Conservation (phyloP, 176 grass and related monocot species). For the Oryza meyeriana region DNA sequence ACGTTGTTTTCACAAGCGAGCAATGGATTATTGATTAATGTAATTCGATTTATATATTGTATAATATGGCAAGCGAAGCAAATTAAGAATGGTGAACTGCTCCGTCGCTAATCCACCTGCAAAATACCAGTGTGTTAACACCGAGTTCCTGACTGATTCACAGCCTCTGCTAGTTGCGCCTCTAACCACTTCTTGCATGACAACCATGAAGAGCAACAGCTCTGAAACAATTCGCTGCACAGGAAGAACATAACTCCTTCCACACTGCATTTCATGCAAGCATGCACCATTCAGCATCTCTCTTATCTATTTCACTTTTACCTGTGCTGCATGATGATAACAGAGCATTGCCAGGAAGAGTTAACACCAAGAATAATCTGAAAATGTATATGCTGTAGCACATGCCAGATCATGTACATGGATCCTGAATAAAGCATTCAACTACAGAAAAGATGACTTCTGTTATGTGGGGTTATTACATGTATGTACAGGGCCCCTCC, state of each 20-base stretch:
- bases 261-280: background rate
- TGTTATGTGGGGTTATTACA: constrained; percentile 20
- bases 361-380: background rate
- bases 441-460: background rate
- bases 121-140: background rate
- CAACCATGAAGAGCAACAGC: background rate
- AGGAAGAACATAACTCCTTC: background rate
- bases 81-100: background rate
- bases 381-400: background rate
- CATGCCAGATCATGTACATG: background rate
- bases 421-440: background rate
- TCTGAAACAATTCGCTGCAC: background rate
- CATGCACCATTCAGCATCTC: background rate
- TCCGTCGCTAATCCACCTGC: background rate
- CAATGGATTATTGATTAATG: background rate
- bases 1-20: background rate
- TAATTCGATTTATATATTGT: background rate
- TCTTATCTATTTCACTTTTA: background rate
- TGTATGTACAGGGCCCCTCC: background rate
- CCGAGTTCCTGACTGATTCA: background rate
- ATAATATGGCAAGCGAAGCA: background rate
- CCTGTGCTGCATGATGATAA: background rate
- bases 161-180: background rate
- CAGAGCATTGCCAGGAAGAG: background rate
- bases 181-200: background rate